Evolutionary conservation across 306 rosid genomes (phyloP), one percentile per base, ranked within the genome.

Genomic region (Citrullus colocynthis): DNA sequence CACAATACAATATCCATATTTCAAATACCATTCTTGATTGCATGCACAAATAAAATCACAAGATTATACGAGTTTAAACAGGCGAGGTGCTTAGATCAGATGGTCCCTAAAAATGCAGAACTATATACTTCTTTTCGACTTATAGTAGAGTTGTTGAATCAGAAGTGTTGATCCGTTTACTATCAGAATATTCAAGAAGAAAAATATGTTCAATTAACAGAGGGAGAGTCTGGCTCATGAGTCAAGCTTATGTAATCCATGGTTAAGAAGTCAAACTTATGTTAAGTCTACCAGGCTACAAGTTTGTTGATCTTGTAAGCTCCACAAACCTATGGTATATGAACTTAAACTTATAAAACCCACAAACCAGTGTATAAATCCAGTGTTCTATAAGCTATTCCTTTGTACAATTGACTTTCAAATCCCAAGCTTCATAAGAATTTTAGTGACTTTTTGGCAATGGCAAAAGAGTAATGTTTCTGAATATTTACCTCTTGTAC

Each of bases 401-500:
- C 70, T 32, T 34, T 63, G 70, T 63, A 63, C 21, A 37, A 65
- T 37, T 37, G 72, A 65, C 72, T 65, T 17, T 9, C 24, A 2
- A 36, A 15, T 17, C 71, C 45, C 24, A 64, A 64, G 10, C 36
- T 13, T 71, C 41, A 45, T 14, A 49, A 72, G 60, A 45, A 28
- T 51, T 16, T 28, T 51, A 30, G 45, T 3, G 24, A 72, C 36
- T 13, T 70, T 64, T 17, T 39, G 51, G 37, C 77, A 72, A 24
- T 49, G 39, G 59, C 12, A 48, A 32, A 51, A 71, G 13, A 48
- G 41, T 48, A 71, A 48, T 1, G 58, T 14, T 71, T 71, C 59
- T 48, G 59, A 71, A 71, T 48, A 48, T 71, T 45, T 88, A 95
- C 99, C 99, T 92, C 99, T 76, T 92, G 99, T 80, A 90, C 90